Conservation (phyloP, 306 rosid species). For the Arachis hypogaea region DNA sequence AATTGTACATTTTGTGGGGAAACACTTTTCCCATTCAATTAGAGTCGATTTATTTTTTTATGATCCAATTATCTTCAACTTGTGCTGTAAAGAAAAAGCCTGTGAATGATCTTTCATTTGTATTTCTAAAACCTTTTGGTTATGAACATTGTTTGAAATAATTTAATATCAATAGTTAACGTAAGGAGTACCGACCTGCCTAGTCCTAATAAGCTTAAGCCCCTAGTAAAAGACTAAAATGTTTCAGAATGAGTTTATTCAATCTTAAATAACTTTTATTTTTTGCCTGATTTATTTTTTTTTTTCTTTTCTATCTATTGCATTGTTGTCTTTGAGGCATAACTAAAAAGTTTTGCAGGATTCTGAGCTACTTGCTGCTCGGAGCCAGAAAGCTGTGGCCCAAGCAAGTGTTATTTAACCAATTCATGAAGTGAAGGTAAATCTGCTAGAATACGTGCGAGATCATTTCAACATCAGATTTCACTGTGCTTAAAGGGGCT, state of each 20-base stretch:
- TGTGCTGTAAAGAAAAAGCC: not conserved
- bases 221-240: not conserved
- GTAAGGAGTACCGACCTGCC: not conserved
- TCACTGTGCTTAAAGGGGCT: not conserved
- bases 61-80: not conserved
- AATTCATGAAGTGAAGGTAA: conserved; percentile 26
- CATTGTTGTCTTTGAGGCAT: conserved; percentile 10
- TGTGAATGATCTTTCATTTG: not conserved
- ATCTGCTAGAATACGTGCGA: conserved; percentile 23
- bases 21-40: too few species aligned
- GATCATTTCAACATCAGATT: conserved; percentile 20
- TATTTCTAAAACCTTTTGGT: not conserved
- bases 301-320: conserved; percentile 22
- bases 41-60: not conserved
- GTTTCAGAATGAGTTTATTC: conserved; percentile 11
- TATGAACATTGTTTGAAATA: conserved; percentile 5
- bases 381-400: conserved; percentile 54
- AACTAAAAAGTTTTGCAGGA: conserved; percentile 55
- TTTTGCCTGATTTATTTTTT: conserved; percentile 15
- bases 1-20: not conserved
- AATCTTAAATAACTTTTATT: conserved; percentile 1
- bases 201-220: not conserved
- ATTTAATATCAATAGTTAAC: not conserved
- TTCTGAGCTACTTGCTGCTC: conserved; percentile 61
- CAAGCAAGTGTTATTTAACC: conserved; percentile 59